Conservation (phyloP, 768 basidiomycete genomes). For the Chalciporus pseudorubinellus region DNA sequence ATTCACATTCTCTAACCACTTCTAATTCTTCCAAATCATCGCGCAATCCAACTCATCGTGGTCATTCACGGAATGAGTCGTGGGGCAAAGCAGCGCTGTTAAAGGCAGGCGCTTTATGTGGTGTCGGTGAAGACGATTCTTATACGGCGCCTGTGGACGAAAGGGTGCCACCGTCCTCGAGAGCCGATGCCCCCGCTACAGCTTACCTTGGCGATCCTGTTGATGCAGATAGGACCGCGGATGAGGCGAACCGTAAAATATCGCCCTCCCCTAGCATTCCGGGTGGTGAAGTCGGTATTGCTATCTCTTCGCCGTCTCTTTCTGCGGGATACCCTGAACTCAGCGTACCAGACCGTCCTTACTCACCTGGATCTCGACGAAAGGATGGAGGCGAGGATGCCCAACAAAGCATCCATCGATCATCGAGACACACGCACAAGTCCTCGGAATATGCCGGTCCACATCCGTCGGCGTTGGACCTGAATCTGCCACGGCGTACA, state of each 20-base stretch:
- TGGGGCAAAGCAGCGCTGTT: slow-evolving; percentile 38
- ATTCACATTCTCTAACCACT: slow-evolving; percentile 38
- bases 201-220: slow-evolving; percentile 4
- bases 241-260: slow-evolving; percentile 7
- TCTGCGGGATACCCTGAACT: slow-evolving; percentile 20
- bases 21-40: slow-evolving; percentile 33
- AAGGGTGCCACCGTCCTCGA: slow-evolving; percentile 21
- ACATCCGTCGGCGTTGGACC: slow-evolving; percentile 35
- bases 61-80: slow-evolving; percentile 38
- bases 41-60: slow-evolving; percentile 16
- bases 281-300: slow-evolving; percentile 40
- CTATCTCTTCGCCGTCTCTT: slow-evolving; percentile 37
- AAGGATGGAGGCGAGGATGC: not conserved
- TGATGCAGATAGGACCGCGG: not conserved
- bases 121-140: slow-evolving; percentile 24
- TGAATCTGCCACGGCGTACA: slow-evolving; percentile 11
- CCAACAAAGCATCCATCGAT: slow-evolving; percentile 3
- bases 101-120: slow-evolving; percentile 34
- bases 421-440: slow-evolving; percentile 20
- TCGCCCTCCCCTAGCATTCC: slow-evolving; percentile 33
- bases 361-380: slow-evolving; percentile 18
- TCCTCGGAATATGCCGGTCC: slow-evolving; percentile 41
- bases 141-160: slow-evolving; percentile 22
- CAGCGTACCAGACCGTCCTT: slow-evolving; percentile 35
- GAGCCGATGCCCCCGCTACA: slow-evolving; percentile 24